phyloP scores from a whole-genome alignment of 2,329 filamentous ascomycete species.

The Aspergillus quadrilineatus region DNA sequence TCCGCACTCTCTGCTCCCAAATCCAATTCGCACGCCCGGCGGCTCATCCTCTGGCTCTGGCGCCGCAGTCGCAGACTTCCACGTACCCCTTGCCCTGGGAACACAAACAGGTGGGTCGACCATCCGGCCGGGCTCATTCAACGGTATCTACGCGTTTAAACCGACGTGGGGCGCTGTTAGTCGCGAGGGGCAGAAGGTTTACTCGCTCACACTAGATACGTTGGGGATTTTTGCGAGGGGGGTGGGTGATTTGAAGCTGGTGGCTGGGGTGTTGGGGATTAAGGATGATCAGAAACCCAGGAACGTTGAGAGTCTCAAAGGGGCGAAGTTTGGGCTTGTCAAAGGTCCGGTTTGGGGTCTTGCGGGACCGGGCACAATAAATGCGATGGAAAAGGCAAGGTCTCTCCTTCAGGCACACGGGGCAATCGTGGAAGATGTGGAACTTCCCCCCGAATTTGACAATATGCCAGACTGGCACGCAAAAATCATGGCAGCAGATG shows the following conservation, averaged over 20 bases:
- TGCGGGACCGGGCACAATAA: slow-evolving; percentile 7
- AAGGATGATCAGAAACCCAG: slow-evolving; percentile 47
- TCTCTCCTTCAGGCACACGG: background rate
- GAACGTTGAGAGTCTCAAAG: background rate
- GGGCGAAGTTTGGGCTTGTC: slow-evolving; percentile 6
- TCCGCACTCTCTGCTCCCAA: slow-evolving; percentile 43
- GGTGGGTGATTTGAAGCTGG: slow-evolving; percentile 57
- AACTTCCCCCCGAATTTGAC: background rate
- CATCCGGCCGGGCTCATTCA: slow-evolving; percentile 64
- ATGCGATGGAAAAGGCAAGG: slow-evolving; percentile 6
- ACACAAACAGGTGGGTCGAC: slow-evolving; percentile 67
- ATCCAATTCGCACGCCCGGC: slow-evolving; percentile 57
- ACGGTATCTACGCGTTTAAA: slow-evolving; percentile 64
- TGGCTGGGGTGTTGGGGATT: slow-evolving; percentile 56
- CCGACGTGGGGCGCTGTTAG: slow-evolving; percentile 65
- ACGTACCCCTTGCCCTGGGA: slow-evolving; percentile 60
- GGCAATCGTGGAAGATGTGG: slow-evolving; percentile 5
- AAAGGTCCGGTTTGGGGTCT: background rate
- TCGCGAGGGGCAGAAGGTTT: slow-evolving; percentile 59
- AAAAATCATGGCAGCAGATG: slow-evolving; percentile 6
- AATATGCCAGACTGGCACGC: slow-evolving; percentile 8
- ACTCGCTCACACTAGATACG: slow-evolving; percentile 61
- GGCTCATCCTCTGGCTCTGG: slow-evolving; percentile 68
- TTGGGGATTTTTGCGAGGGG: slow-evolving; percentile 60
- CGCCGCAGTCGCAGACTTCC: slow-evolving; percentile 65